A percentile compares a stretch with the other conserved stretches of the same genome.
These are phyloP conservation scores for Sclerotinia nivalis DNA, from an alignment of 2,329 filamentous ascomycete genomes.

Conservation along the genomic window DNA sequence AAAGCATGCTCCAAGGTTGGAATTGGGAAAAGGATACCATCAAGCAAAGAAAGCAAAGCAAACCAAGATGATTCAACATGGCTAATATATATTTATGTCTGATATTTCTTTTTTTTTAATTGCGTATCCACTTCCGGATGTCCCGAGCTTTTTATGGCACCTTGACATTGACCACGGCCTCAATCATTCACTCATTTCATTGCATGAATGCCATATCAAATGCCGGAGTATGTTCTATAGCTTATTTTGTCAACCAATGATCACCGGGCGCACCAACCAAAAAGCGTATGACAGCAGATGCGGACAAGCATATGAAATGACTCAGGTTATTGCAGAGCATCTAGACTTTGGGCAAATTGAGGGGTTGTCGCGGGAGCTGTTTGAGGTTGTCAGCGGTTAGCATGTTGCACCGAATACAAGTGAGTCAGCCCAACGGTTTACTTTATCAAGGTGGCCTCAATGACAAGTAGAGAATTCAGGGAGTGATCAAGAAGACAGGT, in stretches of 20 bases:
- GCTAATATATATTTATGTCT: constrained; percentile 5
- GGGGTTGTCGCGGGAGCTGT: constrained; percentile 9
- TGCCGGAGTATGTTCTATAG: constrained; percentile 17
- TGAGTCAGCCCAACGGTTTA: constrained; percentile 16
- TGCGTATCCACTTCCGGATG: constrained; percentile 23
- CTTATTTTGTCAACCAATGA: constrained; percentile 21
- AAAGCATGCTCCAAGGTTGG: constrained; percentile 13
- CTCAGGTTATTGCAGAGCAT: constrained; percentile 22
- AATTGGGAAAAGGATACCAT: not conserved
- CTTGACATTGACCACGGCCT: constrained; percentile 14
- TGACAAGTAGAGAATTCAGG: not conserved
- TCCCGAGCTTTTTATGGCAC: constrained; percentile 22
- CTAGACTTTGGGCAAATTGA: not conserved
- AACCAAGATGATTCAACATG: not conserved
- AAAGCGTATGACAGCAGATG: constrained; percentile 21
- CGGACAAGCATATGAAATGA: constrained; percentile 22
- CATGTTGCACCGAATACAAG: not conserved
- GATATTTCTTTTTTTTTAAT: constrained; percentile 4
- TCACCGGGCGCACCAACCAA: constrained; percentile 19
- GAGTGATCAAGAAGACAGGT: not conserved
- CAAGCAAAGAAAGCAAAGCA: not conserved
- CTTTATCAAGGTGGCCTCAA: not conserved
- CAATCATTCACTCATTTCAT: constrained; percentile 13
- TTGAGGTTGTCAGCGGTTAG: constrained; percentile 17
- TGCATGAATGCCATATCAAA: constrained; percentile 15